phyloP scores from a whole-genome alignment of 192 early-diverging fungal genomes.

The Pilaira anomala region DNA sequence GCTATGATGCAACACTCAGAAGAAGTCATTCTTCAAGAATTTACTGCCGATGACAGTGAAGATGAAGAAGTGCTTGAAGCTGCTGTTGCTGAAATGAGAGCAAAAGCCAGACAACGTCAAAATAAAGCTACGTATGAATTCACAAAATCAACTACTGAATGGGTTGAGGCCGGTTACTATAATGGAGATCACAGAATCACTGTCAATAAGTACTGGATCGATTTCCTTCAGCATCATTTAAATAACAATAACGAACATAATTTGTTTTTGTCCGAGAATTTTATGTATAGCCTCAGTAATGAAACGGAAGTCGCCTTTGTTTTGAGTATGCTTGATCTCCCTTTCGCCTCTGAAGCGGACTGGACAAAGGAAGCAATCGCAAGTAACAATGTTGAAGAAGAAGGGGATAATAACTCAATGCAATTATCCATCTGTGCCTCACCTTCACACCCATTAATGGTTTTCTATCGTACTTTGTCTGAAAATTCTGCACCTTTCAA shows the following conservation, averaged over 20 bases:
- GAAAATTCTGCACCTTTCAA: conserved; percentile 1
- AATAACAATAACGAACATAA: not conserved
- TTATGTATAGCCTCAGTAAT: conserved; percentile 29
- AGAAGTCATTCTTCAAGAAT: too few relatives aligned
- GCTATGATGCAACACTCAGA: too few relatives aligned
- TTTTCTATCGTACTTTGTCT: conserved; percentile 42
- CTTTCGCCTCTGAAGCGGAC: conserved; percentile 25
- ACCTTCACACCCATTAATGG: conserved; percentile 28
- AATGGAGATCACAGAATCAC: not conserved
- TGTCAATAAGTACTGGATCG: conserved; percentile 44
- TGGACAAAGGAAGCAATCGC: conserved; percentile 8
- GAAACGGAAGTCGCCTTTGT: conserved; percentile 39
- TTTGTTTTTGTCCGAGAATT: conserved; percentile 31
- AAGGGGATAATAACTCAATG: too few relatives aligned
- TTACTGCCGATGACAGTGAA: not conserved
- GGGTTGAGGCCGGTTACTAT: conserved; percentile 17
- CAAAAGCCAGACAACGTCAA: not conserved
- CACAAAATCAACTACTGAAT: conserved; percentile 14
- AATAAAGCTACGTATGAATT: conserved; percentile 2
- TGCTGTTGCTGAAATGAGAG: conserved; percentile 6
- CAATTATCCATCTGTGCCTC: conserved; percentile 18
- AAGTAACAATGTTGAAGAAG: too few relatives aligned
- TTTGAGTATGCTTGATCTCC: conserved; percentile 39
- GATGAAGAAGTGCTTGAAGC: conserved; percentile 12
- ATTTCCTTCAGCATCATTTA: conserved; percentile 27